A percentile compares a stretch with the other conserved stretches of the same genome.
These are phyloP conservation scores for Drechslera avenae DNA, from an alignment of 2,329 filamentous ascomycete genomes.

Conservation along the genomic window DNA sequence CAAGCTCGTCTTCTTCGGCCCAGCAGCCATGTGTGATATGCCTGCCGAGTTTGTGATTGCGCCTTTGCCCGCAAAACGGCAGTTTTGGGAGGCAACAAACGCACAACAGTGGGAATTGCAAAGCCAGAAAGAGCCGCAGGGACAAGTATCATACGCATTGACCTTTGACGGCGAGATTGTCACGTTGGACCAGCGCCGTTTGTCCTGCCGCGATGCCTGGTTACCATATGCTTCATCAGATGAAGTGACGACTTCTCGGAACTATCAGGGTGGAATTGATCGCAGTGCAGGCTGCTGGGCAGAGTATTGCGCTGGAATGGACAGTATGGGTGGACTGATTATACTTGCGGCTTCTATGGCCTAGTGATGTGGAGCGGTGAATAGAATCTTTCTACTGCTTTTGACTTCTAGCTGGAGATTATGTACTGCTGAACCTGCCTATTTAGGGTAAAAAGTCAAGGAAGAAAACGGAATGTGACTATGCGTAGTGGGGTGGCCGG, in stretches of 20 bases:
- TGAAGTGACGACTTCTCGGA: slow-evolving; percentile 3
- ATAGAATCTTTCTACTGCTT: too few relatives aligned
- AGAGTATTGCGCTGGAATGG: slow-evolving; percentile 55
- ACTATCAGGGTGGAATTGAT: neutral
- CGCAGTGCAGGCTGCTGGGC: slow-evolving; percentile 43
- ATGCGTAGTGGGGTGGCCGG: neutral
- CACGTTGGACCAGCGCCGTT: slow-evolving; percentile 28
- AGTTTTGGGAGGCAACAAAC: slow-evolving; percentile 53
- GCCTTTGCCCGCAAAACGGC: slow-evolving; percentile 51
- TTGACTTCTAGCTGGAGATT: too few relatives aligned
- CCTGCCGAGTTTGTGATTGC: slow-evolving; percentile 48
- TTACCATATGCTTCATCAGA: neutral
- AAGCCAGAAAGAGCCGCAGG: slow-evolving; percentile 30
- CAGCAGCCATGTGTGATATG: slow-evolving; percentile 46
- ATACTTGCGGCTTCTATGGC: slow-evolving; percentile 52
- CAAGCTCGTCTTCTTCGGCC: slow-evolving; percentile 53
- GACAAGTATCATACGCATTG: slow-evolving; percentile 29
- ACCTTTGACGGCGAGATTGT: slow-evolving; percentile 46
- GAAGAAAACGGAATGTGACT: neutral
- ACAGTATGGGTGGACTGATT: slow-evolving; percentile 53
- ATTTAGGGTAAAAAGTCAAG: neutral
- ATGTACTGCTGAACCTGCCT: too few relatives aligned
- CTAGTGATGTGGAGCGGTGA: neutral
- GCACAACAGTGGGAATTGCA: slow-evolving; percentile 40
- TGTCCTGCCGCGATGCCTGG: slow-evolving; percentile 29